Conservation (phyloP, 164 flowering plant species). For the Stephania yunnanensis region DNA sequence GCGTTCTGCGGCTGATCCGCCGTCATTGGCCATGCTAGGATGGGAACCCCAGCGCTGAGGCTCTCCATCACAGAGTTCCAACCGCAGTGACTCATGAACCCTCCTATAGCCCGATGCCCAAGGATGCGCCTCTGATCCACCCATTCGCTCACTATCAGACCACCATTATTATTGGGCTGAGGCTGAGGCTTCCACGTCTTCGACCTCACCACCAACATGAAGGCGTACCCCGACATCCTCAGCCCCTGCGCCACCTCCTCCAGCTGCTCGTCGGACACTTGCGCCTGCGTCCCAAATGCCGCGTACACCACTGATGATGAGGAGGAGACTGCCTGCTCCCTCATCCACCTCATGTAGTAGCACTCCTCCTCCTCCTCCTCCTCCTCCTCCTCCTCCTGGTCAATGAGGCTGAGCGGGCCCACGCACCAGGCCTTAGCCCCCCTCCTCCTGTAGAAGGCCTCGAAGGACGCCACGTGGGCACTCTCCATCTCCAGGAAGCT, state of each 20-base stretch:
- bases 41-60: slow-evolving; percentile 27
- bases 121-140: slow-evolving; percentile 26
- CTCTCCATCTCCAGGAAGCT: slow-evolving; percentile 18
- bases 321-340: background rate
- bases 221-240: slow-evolving; percentile 11
- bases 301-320: slow-evolving; percentile 15
- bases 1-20: slow-evolving; percentile 38
- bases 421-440: slow-evolving; percentile 15
- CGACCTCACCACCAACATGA: slow-evolving; percentile 14
- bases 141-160: slow-evolving; percentile 29
- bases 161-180: slow-evolving; percentile 10
- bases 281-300: slow-evolving; percentile 19
- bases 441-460: slow-evolving; percentile 8
- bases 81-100: slow-evolving; percentile 41
- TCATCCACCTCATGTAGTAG: slow-evolving; percentile 2
- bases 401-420: slow-evolving; percentile 20
- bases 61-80: slow-evolving; percentile 45
- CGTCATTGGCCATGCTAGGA: slow-evolving; percentile 36
- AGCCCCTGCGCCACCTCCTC: slow-evolving; percentile 13
- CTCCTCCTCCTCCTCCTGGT: slow-evolving; percentile 3
- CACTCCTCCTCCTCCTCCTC: background rate
- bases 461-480: slow-evolving; percentile 5
- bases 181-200: slow-evolving; percentile 8
- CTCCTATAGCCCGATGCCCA: slow-evolving; percentile 25
- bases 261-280: slow-evolving; percentile 12